Percentiles rank a stretch among this genome's conserved stretches.
Conservation (phyloP, 2,329 filamentous ascomycete genomes). For the Knoxdaviesia capensis region DNA sequence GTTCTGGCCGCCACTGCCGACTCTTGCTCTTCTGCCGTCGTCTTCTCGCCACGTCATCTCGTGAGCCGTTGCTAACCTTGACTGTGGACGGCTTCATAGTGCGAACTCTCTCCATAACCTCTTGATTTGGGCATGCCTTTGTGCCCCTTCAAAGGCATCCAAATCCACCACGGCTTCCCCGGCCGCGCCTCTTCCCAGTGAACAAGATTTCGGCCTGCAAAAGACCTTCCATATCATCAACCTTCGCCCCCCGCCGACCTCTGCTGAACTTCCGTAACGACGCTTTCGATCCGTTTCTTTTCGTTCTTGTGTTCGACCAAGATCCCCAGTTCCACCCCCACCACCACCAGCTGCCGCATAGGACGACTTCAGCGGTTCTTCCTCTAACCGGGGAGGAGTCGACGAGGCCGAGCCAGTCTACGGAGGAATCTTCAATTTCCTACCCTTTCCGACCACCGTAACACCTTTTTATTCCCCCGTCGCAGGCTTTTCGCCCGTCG, state of each 20-base stretch:
- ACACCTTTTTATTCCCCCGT: constrained; percentile 22
- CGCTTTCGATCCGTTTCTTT: constrained; percentile 25
- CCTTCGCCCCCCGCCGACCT: constrained; percentile 36
- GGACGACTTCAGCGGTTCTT: constrained; percentile 95
- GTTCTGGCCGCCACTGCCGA: too few species aligned
- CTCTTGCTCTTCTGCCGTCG: too few species aligned
- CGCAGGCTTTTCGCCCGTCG: background rate
- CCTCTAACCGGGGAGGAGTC: constrained; percentile 99
- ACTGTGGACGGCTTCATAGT: too few species aligned
- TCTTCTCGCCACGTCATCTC: too few species aligned
- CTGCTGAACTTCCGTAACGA: constrained; percentile 26
- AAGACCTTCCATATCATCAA: constrained; percentile 48
- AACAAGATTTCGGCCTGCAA: constrained; percentile 50
- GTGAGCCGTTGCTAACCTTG: too few species aligned
- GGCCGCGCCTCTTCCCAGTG: constrained; percentile 41
- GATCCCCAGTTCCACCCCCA: constrained; percentile 34
- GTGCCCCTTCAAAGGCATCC: constrained; percentile 44
- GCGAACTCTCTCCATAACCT: background rate
- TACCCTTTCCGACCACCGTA: constrained; percentile 96
- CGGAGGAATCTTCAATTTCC: constrained; percentile 76
- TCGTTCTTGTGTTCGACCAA: constrained; percentile 28
- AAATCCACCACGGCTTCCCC: constrained; percentile 36
- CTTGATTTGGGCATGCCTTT: constrained; percentile 27
- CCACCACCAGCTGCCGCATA: constrained; percentile 96
- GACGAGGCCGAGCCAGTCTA: constrained; percentile 91